Conservation (phyloP, 1,284 basidiomycete genomes). For the Fomitiporia mediterranea region DNA sequence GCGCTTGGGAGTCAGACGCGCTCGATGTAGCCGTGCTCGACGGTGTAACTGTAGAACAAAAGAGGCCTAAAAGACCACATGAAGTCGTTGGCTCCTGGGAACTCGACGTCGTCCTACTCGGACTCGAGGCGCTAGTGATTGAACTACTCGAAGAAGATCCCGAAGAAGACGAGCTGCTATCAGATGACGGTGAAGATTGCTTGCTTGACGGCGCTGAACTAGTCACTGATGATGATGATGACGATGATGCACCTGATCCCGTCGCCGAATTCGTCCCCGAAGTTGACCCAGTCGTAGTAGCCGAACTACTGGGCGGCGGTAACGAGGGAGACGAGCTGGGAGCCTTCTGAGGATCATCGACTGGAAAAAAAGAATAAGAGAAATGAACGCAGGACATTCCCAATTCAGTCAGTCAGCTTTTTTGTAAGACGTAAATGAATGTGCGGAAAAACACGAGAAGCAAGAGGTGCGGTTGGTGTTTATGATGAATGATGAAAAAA, state of each 20-base stretch:
- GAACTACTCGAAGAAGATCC: not conserved
- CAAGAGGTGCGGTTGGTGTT: too few relatives aligned
- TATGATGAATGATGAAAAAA: too few relatives aligned
- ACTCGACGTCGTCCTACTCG: constrained; percentile 22
- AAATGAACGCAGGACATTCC: not conserved
- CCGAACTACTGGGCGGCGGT: constrained; percentile 4
- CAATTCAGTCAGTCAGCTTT: too few relatives aligned
- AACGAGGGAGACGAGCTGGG: not conserved
- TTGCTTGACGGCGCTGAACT: too few relatives aligned
- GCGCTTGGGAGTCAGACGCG: not conserved
- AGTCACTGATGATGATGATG: not conserved
- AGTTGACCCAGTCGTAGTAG: not conserved
- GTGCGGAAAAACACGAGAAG: too few relatives aligned
- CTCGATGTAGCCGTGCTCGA: not conserved
- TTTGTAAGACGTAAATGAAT: too few relatives aligned
- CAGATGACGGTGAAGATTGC: not conserved
- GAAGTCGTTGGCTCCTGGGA: too few relatives aligned
- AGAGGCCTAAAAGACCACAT: too few relatives aligned
- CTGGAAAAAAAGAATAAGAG: not conserved
- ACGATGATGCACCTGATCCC: constrained; percentile 1
- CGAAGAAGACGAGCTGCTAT: not conserved
- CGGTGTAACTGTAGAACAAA: not conserved
- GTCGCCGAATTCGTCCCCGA: not conserved
- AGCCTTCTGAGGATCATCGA: too few relatives aligned
- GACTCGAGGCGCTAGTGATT: too few relatives aligned